Conservation (phyloP, 345 rosid species). For the Mangifera indica region DNA sequence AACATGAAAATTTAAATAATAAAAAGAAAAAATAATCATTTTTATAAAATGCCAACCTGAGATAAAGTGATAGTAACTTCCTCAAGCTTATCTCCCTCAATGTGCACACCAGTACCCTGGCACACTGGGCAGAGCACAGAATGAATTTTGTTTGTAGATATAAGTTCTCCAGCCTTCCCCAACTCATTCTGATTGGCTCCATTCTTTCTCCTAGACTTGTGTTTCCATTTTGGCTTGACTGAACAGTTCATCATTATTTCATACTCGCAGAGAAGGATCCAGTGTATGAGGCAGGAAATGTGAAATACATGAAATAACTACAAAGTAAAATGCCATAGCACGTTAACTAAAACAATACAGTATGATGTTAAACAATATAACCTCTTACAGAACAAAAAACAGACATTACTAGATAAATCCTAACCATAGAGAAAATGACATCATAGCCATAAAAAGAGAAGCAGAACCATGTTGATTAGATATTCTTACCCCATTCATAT, state of each 20-base stretch:
- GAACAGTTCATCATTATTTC: conserved; percentile 52
- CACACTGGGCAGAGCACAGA: conserved; percentile 91
- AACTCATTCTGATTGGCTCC: conserved; percentile 38
- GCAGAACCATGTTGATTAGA: background rate
- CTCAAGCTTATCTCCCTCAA: conserved; percentile 64
- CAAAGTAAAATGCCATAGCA: conserved; percentile 9
- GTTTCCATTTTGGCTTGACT: conserved; percentile 39
- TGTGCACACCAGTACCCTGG: conserved; percentile 74
- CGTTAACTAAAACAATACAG: background rate
- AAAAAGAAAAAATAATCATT: background rate
- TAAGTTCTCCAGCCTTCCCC: conserved; percentile 33
- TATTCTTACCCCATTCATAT: conserved; percentile 62
- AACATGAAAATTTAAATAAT: background rate
- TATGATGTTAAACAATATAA: too few species aligned
- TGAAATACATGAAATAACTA: conserved; percentile 91
- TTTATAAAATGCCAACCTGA: conserved; percentile 52
- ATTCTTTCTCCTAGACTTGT: conserved; percentile 55
- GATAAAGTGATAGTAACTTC: conserved; percentile 59
- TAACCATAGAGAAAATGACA: conserved; percentile 10
- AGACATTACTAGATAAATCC: background rate
- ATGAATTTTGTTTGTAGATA: conserved; percentile 37
- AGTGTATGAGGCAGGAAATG: conserved; percentile 83
- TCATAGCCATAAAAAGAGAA: conserved; percentile 2
- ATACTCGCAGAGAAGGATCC: conserved; percentile 83
- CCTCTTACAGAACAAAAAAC: background rate